Evolutionary conservation across 2,329 filamentous ascomycete species (phyloP), one percentile per base, ranked within the genome.

Genomic region (Hypoxylon sp.): DNA sequence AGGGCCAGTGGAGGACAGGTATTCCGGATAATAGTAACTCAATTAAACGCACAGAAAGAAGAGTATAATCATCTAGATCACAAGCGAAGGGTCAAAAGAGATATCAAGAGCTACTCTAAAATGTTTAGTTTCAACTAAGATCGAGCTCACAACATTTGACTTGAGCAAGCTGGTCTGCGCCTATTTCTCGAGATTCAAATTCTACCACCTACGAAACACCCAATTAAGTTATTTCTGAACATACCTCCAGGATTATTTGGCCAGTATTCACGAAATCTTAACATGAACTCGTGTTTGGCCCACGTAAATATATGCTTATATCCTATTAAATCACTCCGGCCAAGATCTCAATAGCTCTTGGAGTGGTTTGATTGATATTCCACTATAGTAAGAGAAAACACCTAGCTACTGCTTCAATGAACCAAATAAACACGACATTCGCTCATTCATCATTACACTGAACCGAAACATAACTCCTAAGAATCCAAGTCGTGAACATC

Each of bases 371-470:
- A 55, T 55, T 31, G 13, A n/a, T n/a, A 52, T 57, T 46, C 22
- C 10, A 63, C 5, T 13, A 33, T 31, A 31, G 13, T 5, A 62
- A 2, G 35, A 29, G 17, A 52, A 8, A 11, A 42, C 26, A 39
- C n/a, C 22, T 3, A 37, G 24, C 19, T 19, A 48, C 14, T 42
- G 17, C 58, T 31, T 14, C 17, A 6, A 19, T 13, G 17, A 44
- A 59, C 24, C n/a, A 42, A 63, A 37, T 19, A 64, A 60, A 57
- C n/a, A 17, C 54, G 33, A 11, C 59, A 50, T 66, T 42, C 46
- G 59, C 42, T 62, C 60, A 58, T 69, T 48, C 47, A 63, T 56
- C 47, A 63, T 56, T 44, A 53, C 39, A 60, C 52, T 22, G 50
- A 65, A 39, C 9, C 37, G n/a, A 44, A 58, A 63, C 52, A 54